phyloP scores from a whole-genome alignment of 192 early-diverging fungal species.

The Coemansia pectinata region DNA sequence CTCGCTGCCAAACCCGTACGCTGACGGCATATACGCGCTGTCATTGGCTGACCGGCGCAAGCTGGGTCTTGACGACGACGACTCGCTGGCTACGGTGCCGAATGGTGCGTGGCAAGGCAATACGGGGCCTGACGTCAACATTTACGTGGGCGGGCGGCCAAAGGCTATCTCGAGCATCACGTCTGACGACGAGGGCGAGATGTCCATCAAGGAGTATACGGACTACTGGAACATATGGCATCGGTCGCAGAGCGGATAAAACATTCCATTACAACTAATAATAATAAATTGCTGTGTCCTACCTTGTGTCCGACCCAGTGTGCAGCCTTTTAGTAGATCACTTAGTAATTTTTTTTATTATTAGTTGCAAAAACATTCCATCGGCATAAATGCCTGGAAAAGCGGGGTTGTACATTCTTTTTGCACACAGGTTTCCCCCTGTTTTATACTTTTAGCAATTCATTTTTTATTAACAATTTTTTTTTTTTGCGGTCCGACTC shows the following conservation, averaged over 20 bases:
- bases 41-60: slow-evolving; percentile 36
- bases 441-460: not conserved
- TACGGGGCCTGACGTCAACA: slow-evolving; percentile 1
- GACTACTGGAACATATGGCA: slow-evolving; percentile 47
- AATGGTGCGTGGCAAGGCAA: not conserved
- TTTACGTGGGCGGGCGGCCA: slow-evolving; percentile 27
- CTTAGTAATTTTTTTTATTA: too few relatives aligned
- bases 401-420: not conserved
- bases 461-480: not conserved
- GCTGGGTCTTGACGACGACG: slow-evolving; percentile 34
- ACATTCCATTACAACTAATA: too few relatives aligned
- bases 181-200: slow-evolving; percentile 31
- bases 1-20: slow-evolving; percentile 24
- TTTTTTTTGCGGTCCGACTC: not conserved
- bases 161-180: slow-evolving; percentile 36
- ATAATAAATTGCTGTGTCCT: too few relatives aligned
- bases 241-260: not conserved
- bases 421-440: not conserved
- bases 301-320: too few relatives aligned
- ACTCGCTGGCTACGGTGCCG: slow-evolving; percentile 8
- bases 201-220: slow-evolving; percentile 38
- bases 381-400: too few relatives aligned
- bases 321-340: too few relatives aligned
- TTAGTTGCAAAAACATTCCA: not conserved
- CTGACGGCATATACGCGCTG: slow-evolving; percentile 43